Percentiles rank a stretch among this genome's conserved stretches.
phyloP scores from a whole-genome alignment of 306 rosid species.

The Prinsepia uniflora region DNA sequence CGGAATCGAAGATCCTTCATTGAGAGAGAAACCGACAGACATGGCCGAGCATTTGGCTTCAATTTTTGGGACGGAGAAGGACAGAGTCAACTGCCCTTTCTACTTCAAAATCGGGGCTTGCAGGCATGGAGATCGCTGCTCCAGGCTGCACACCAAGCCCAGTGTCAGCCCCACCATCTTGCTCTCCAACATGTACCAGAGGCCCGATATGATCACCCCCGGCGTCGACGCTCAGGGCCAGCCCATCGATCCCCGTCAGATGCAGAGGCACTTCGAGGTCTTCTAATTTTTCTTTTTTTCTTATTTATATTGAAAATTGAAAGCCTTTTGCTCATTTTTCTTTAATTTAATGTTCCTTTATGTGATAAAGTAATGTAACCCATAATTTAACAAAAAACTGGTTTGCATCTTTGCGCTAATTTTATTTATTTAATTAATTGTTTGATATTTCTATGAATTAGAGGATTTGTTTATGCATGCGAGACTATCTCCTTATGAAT shows the following conservation, averaged over 20 bases:
- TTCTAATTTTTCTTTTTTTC: background rate
- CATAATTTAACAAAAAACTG: background rate
- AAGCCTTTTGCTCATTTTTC: background rate
- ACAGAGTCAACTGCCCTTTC: slow-evolving; percentile 73
- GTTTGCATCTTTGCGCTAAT: background rate
- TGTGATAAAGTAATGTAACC: background rate
- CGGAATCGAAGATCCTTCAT: background rate
- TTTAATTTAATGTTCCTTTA: background rate
- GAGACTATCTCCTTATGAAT: background rate
- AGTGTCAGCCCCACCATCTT: slow-evolving; percentile 62
- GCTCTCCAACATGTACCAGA: slow-evolving; percentile 72
- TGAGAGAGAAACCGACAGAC: background rate
- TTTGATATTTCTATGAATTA: background rate
- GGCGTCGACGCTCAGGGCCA: slow-evolving; percentile 61
- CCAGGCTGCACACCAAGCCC: slow-evolving; percentile 68
- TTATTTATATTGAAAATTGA: background rate
- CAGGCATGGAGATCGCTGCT: slow-evolving; percentile 69
- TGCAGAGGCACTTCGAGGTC: slow-evolving; percentile 60
- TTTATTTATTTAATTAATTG: background rate
- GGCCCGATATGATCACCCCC: slow-evolving; percentile 72
- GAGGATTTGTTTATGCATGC: background rate
- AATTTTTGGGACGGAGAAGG: slow-evolving; percentile 71
- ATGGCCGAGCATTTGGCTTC: slow-evolving; percentile 82
- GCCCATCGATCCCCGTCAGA: slow-evolving; percentile 54
- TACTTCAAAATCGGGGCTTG: slow-evolving; percentile 84